Percentiles rank a stretch among this genome's conserved stretches.
Evolutionary conservation across 208 protist genomes (phyloP).

Genomic region (Trypanosoma brucei): DNA sequence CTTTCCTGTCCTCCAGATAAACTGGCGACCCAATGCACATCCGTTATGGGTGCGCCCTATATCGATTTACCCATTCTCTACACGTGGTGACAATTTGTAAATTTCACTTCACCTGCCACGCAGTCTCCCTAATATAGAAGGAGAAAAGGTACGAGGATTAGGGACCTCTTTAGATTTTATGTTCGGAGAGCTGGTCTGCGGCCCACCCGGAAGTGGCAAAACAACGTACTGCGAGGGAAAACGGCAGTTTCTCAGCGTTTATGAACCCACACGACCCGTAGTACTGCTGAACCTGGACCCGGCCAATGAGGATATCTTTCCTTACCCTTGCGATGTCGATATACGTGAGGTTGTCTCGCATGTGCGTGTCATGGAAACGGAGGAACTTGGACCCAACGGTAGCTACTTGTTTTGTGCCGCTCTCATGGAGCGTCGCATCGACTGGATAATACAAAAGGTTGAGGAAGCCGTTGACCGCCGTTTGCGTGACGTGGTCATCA

Average conservation of each 20-base stretch:
- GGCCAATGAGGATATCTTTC: conserved; percentile 95
- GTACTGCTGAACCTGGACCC: conserved; percentile 97
- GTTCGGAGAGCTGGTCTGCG: conserved; percentile 96
- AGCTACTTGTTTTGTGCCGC: conserved; percentile 96
- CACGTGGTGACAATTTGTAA: no score
- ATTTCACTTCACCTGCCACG: no score
- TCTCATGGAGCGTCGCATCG: conserved; percentile 82
- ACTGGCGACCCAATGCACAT: no score
- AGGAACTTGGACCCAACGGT: conserved; percentile 97
- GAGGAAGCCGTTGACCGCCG: conserved; percentile 57
- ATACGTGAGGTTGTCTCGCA: conserved; percentile 91
- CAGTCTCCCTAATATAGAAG: background rate
- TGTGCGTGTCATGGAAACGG: conserved; percentile 88
- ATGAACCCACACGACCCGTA: conserved; percentile 81
- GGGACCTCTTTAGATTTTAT: conserved; percentile 22
- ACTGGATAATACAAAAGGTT: conserved; percentile 68
- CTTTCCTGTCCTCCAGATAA: no score
- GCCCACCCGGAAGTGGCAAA: conserved; percentile 94
- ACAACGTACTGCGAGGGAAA: conserved; percentile 96
- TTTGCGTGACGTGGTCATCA: conserved; percentile 36
- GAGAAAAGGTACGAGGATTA: background rate
- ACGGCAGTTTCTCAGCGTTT: conserved; percentile 91
- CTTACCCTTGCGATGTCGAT: conserved; percentile 92
- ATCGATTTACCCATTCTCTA: no score
- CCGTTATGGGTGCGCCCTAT: no score